Evolutionary conservation across 2,329 filamentous ascomycete genomes (phyloP), one percentile per base, ranked within the genome.

Genomic region (Bipolaris gigantea): DNA sequence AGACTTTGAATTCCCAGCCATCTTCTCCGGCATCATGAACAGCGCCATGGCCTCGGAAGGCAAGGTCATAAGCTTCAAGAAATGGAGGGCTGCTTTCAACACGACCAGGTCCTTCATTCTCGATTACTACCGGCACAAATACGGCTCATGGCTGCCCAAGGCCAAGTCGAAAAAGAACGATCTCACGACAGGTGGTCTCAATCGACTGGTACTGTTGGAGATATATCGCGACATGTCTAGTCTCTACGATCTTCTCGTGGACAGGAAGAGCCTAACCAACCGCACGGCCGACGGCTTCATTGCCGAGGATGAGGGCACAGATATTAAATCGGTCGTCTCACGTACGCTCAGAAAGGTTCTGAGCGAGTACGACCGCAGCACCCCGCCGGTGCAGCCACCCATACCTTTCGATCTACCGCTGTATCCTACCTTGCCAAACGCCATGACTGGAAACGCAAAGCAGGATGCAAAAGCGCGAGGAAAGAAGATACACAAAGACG

Each of bases 111-210:
- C 85, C 35, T 90, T 92, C 69, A 83, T 88, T 16, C 78, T 92
- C 46, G 78, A 81, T 59, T 87, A 92, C 72, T 95, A 87, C 68
- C 85, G 86, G 59, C 73, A 81, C 45, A 81, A 83, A 42, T 88
- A 87, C 65, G 87, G 87, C n/a, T 81, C 85, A 27, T 90, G 93
- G 93, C 92, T 94, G 2, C 93, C 94, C 8, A 96, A 94, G 73
- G 91, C 92, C 2, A 89, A 84, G 65, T 93, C 87, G 64, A 96
- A 95, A 81, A 96, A 95, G 82, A 96, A 96, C 70, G 84, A 87
- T 0, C 90, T 96, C 60, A 87, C 89, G 25, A 91, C 92, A 63
- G 89, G 86, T 62, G 93, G 93, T 0, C 81, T 97, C 19, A 97
- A 97, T 73, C 84, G 94, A 21, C 76, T 91, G 40, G 90, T 96